Base-by-base conservation (phyloP, 1,284 basidiomycete species). In the Phellinidium pouzarii region DNA sequence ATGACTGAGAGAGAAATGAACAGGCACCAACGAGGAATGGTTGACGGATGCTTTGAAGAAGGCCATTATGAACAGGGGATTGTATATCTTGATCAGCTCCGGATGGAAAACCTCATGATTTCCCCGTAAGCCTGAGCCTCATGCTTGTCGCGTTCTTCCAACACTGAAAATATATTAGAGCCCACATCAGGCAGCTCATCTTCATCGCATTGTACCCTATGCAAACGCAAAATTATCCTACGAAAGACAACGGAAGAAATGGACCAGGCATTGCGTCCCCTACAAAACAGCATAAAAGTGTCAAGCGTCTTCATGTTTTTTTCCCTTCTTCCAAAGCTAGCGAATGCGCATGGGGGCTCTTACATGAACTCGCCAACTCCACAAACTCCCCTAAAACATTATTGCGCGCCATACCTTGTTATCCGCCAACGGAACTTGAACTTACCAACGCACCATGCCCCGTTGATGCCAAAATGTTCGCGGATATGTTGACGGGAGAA, bases 31-130 rank as follows among this genome's bases (percentile, higher is more conserved):
- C 72, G 74, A 25, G 74, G 72, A 34, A 66, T 86, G 9, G 79
- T 86, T 12, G 83, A 87, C 61, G 78, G 72, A 43, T 81, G 79
- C 55, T 78, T 88, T 36, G 85, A 88, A 59, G 85, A 88, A 62
- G 79, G 79, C 17, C 82, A 87, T 57, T 86, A 83, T 58, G 77
- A 83, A 57, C 70, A 76, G 6, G 85, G 79, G 1, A 80, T 86
- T 23, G 66, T 71, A 8, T 64, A 77, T 17, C 71, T 88, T 0
- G 77, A 79, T 55, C 78, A 82, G 52, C 65, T 87, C 4, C 77
- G 80, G 48, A 76, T 76, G 3, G 61, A 73, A n/a, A 66, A 71
- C 20, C 73, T 72, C 64, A 77, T 64, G 48, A 83, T 82, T 8
- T 71, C 75, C 2, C 60, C 68, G 83, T 83, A 62, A 63, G 82